A percentile compares a stretch with the other conserved stretches of the same genome.
These are phyloP conservation scores for Lipomyces sp. DNA, from an alignment of 805 yeast species.

Conservation along the genomic window DNA sequence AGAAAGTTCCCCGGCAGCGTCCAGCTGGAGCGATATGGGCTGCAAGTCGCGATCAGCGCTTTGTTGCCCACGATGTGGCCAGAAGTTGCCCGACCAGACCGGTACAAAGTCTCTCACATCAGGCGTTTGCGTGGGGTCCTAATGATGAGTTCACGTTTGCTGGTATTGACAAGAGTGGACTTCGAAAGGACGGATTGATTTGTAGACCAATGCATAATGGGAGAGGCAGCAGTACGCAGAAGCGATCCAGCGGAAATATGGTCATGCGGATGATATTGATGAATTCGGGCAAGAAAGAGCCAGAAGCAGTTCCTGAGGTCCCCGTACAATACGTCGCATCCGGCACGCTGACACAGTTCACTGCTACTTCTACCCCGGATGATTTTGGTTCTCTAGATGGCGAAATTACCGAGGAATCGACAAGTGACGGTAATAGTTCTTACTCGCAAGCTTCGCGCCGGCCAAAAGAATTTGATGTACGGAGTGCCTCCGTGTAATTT, in stretches of 20 bases:
- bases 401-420: neutral
- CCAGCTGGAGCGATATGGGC: slow-evolving; percentile 49
- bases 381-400: neutral
- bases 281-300: slow-evolving; percentile 9
- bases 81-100: slow-evolving; percentile 48
- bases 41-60: slow-evolving; percentile 56
- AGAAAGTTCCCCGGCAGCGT: slow-evolving; percentile 1
- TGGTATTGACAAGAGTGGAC: slow-evolving; percentile 19
- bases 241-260: slow-evolving; percentile 10
- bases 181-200: slow-evolving; percentile 28
- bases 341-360: neutral
- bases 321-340: slow-evolving; percentile 8
- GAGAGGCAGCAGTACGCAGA: slow-evolving; percentile 5
- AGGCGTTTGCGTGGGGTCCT: slow-evolving; percentile 65
- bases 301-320: neutral
- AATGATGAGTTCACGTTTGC: slow-evolving; percentile 55
- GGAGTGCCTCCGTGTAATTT: neutral
- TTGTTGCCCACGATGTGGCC: slow-evolving; percentile 55
- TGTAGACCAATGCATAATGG: neutral
- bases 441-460: neutral
- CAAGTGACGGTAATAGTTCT: neutral
- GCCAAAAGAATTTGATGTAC: neutral
- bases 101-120: slow-evolving; percentile 57
- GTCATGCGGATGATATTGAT: slow-evolving; percentile 18
- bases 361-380: neutral